phyloP scores from a whole-genome alignment of 2,329 filamentous ascomycete genomes.

The Falciphora oryzae region DNA sequence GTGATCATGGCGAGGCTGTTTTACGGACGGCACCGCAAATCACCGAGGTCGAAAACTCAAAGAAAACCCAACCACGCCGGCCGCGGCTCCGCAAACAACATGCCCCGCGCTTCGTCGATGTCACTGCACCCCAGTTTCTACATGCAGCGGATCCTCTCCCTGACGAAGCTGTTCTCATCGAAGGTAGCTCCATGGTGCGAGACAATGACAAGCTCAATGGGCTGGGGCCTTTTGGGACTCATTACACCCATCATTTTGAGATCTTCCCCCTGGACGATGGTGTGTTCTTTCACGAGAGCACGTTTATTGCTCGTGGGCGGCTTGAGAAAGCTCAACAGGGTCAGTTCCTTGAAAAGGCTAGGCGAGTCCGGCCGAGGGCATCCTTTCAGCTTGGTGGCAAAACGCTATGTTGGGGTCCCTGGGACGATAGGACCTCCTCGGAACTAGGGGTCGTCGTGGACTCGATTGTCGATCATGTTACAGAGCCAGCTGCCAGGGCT shows the following conservation, averaged over 20 bases:
- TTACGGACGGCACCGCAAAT: not conserved
- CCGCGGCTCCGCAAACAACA: conserved; percentile 37
- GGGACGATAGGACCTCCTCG: conserved; percentile 54
- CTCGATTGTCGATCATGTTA: conserved; percentile 43
- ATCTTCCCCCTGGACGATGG: conserved; percentile 50
- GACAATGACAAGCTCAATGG: conserved; percentile 40
- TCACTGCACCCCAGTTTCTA: conserved; percentile 45
- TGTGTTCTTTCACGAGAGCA: conserved; percentile 55
- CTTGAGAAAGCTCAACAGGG: conserved; percentile 34
- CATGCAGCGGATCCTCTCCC: conserved; percentile 49
- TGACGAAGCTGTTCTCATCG: conserved; percentile 15
- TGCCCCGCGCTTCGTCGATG: conserved; percentile 40
- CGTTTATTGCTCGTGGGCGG: conserved; percentile 50
- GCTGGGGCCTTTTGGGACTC: conserved; percentile 54
- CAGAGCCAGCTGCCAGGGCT: not conserved
- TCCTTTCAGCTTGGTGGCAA: conserved; percentile 44
- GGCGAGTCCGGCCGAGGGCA: conserved; percentile 23
- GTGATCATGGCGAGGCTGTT: not conserved
- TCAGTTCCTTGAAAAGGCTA: conserved; percentile 22
- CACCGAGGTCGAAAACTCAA: not conserved
- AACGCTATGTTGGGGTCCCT: conserved; percentile 46
- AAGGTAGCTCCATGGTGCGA: conserved; percentile 17
- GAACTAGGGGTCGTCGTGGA: conserved; percentile 58
- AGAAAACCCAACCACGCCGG: conserved; percentile 13
- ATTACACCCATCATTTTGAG: conserved; percentile 58